Evolutionary conservation across 78 protist genomes (phyloP).

Genomic region (Isochrysis galbana): DNA sequence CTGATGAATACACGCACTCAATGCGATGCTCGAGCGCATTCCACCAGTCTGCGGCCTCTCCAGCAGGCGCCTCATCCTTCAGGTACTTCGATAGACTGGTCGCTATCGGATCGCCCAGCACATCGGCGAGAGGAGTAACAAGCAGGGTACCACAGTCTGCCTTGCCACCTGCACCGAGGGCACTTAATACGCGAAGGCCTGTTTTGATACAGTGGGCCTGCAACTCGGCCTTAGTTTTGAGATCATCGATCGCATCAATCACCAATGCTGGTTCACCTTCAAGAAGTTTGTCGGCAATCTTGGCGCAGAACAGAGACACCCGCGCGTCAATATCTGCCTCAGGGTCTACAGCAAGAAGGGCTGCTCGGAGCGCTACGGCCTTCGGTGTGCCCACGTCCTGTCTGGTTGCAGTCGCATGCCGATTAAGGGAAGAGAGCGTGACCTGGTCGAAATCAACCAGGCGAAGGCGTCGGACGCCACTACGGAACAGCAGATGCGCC

Average conservation of each 20-base stretch:
- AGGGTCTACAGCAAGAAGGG: neutral
- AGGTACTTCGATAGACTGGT: neutral
- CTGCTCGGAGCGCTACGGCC: conserved; percentile 8
- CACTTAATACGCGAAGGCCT: conserved; percentile 47
- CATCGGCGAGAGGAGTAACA: neutral
- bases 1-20: neutral
- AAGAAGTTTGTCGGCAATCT: neutral
- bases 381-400: conserved; percentile 74
- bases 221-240: conserved; percentile 24
- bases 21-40: neutral
- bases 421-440: conserved; percentile 68
- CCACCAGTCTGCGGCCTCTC: neutral
- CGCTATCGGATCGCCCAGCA: neutral
- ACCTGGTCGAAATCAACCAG: conserved; percentile 74
- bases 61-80: neutral
- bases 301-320: neutral
- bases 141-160: conserved; percentile 19
- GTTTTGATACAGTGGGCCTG: conserved; percentile 45
- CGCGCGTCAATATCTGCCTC: neutral
- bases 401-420: conserved; percentile 65
- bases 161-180: conserved; percentile 78
- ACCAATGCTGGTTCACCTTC: neutral
- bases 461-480: conserved; percentile 68
- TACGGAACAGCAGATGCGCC: conserved; percentile 55
- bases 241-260: neutral